These are phyloP conservation scores for Prunus dulcis DNA, from an alignment of 306 rosid genomes.

Conservation along the genomic window DNA sequence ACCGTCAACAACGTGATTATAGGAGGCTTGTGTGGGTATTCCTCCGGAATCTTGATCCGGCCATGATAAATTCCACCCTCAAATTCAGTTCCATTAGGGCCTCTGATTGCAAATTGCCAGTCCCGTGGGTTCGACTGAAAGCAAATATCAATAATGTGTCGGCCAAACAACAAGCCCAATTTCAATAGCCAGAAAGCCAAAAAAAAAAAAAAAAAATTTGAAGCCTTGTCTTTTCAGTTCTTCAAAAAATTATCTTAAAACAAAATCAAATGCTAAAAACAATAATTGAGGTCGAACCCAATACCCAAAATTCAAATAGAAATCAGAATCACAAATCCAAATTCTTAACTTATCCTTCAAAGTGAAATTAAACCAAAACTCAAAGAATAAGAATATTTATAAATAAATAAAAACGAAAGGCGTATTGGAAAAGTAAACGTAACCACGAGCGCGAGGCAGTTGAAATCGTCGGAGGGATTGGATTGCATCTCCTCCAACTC, in stretches of 20 bases:
- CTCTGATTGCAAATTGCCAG: slow-evolving; percentile 84
- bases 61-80: slow-evolving; percentile 84
- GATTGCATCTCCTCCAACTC: slow-evolving; percentile 52
- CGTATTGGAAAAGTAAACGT: too few relatives aligned
- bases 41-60: slow-evolving; percentile 11
- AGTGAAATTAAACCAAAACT: not conserved
- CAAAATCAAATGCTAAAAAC: too few relatives aligned
- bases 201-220: too few relatives aligned
- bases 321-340: too few relatives aligned
- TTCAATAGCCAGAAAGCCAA: too few relatives aligned
- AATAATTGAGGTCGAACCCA: not conserved
- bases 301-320: not conserved
- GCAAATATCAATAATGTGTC: not conserved
- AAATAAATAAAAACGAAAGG: not conserved
- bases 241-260: too few relatives aligned
- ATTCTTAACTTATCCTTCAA: too few relatives aligned
- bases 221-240: too few relatives aligned
- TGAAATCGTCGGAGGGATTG: too few relatives aligned
- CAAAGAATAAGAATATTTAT: not conserved
- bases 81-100: slow-evolving; percentile 63
- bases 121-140: slow-evolving; percentile 77
- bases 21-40: slow-evolving; percentile 80
- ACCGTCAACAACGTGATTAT: slow-evolving; percentile 77
- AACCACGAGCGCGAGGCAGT: slow-evolving; percentile 71
- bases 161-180: too few relatives aligned